Evolutionary conservation across 192 early-diverging fungal genomes (phyloP), one percentile per base, ranked within the genome.

Genomic region (Coemansia sp.): DNA sequence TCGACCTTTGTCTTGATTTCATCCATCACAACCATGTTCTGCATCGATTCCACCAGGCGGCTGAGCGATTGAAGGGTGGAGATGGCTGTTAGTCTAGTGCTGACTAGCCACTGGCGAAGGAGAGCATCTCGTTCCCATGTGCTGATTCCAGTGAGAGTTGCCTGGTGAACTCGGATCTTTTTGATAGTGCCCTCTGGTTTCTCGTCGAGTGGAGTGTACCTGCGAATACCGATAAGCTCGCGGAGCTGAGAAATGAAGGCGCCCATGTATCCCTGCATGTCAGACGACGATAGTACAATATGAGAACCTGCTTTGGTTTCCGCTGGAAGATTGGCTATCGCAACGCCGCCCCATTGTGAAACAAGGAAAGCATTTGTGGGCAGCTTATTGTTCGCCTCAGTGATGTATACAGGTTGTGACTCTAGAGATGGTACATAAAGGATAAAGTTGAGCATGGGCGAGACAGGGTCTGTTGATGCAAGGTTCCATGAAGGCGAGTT

Each of bases 401-500:
- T 21, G 39, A 96, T 84, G 27, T 80, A 71, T 18, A 97, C 64
- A 5, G 96, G 94, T 39, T 80, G 84, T 44, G 86, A 80, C 0
- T 75, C 54, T 8, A 71, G 51, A 12, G 83, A 64, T 0, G 96
- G 96, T 14, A 95, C 79, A 73, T 93, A 99, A 3, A 94, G 66
- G 19, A 98, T 79, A 73, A 98, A 92, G 71, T 98, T 94, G 46
- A 99, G 72, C 51, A 90, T 86, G 6, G 94, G 90, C 19, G 84
- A 71, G 1, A 82, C 82, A 0, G 91, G 87, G 11, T 96, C 91
- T 12, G 83, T 87, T 2, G 94, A 95, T 12, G 93, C 95, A 75
- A 85, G 71, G 72, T 92, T 95, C 97, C 97, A 99, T 62, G 96
- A 93, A 7, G 93, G 92, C 52, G 93, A 87, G 70, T 97, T 97